Base-by-base conservation (phyloP, 1,284 basidiomycete genomes). In the Ustilago nuda region DNA sequence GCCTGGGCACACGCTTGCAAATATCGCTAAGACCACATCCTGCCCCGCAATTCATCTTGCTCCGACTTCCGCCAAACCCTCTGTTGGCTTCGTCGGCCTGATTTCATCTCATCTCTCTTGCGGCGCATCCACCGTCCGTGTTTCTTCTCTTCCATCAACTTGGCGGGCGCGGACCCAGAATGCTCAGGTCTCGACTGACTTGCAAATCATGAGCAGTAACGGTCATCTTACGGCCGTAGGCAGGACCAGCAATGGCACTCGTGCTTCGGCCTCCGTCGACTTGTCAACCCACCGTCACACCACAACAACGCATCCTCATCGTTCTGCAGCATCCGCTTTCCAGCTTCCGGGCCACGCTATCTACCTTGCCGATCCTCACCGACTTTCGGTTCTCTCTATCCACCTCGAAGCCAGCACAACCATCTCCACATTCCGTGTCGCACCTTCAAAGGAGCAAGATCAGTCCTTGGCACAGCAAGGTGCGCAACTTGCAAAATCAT, bases 381-480 rank as follows among this genome's bases (percentile, higher is more conserved):
- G 65, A 11, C 71, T 79, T 17, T 59, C 66, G 23, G 46, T 79
- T 15, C 74, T 79, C 39, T 77, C 70, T 15, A 48, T 79, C 56
- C 53, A 46, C 55, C 67, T 79, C 56, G 56, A 70, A 37, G 66
- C 74, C 11, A 61, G 67, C 5, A 70, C 72, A 8, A 46, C 48
- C 35, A 65, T 74, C 43, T 37, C 61, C 9, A 66, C 59, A 2
- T 63, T 57, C 33, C 59, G 54, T 27, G 37, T 45, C 2, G 9
- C 12, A 33, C 19, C 13, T 8, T 27, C 32, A 12, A 12, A 41
- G 4, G 39, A 27, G n/a, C 37, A 19, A 39, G 19, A 23, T 17
- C 32, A 17, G 15, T 15, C 55, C 2, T 53, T 48, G 4, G 9
- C 51, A 6, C 36, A 30, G 23, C 37, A 17, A 3, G 33, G 19